These are phyloP conservation scores for Debaryomyces hansenii DNA, from an alignment of 805 yeast genomes.

Conservation along the genomic window DNA sequence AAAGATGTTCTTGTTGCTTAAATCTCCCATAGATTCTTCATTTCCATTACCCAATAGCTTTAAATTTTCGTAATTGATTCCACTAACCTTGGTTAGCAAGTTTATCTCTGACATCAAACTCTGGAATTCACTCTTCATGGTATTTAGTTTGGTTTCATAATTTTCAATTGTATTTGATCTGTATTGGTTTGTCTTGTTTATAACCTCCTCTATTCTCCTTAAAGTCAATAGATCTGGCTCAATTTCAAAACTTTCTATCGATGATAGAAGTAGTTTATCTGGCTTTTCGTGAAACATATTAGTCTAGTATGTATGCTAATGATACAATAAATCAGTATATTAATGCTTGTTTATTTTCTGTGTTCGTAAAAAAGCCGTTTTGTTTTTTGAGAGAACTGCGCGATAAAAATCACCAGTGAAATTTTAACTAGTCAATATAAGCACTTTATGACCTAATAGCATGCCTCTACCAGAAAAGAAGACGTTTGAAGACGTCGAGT, in stretches of 20 bases:
- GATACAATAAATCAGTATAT: background rate
- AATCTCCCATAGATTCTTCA: constrained; percentile 1
- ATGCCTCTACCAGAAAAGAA: constrained; percentile 18
- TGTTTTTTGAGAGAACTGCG: constrained; percentile 2
- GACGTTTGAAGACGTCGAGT: constrained; percentile 36
- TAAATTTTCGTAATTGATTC: constrained; percentile 19
- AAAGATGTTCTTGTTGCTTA: constrained; percentile 23
- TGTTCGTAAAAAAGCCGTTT: background rate
- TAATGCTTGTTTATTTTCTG: background rate
- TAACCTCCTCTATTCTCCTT: constrained; percentile 42
- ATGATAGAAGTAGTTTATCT: constrained; percentile 36
- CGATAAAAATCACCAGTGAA: background rate
- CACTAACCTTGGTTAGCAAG: constrained; percentile 20
- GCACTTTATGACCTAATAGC: background rate
- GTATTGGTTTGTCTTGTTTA: constrained; percentile 25
- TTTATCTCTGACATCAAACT: constrained; percentile 15
- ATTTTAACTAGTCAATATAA: background rate
- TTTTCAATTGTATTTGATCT: constrained; percentile 24
- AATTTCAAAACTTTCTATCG: constrained; percentile 50
- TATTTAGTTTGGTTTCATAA: constrained; percentile 6
- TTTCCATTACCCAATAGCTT: constrained; percentile 9
- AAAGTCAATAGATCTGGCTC: constrained; percentile 50
- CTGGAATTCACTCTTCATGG: constrained; percentile 10
- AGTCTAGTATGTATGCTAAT: background rate
- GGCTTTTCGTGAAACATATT: constrained; percentile 32